These are phyloP conservation scores for Nymphaea colorata DNA, from an alignment of 164 flowering plant species.

Conservation along the genomic window DNA sequence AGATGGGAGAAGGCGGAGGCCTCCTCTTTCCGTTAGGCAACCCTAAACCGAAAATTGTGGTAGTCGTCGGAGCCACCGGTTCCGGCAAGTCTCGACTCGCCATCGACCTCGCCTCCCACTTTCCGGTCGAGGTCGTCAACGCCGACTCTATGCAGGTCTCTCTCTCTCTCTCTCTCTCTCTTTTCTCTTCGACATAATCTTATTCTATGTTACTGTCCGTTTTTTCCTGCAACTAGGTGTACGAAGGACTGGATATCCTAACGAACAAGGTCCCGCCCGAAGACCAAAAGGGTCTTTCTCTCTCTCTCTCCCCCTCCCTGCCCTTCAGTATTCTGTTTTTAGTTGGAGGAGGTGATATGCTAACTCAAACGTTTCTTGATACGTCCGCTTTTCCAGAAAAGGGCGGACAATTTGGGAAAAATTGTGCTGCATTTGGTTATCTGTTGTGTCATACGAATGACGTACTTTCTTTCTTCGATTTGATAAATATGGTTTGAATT, in stretches of 20 bases:
- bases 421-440: too few relatives aligned
- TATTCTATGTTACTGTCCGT: neutral
- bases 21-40: neutral
- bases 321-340: neutral
- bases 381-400: too few relatives aligned
- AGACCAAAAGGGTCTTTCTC: constrained; percentile 53
- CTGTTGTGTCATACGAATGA: too few relatives aligned
- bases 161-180: neutral
- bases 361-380: too few relatives aligned
- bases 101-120: constrained; percentile 70
- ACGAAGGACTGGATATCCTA: constrained; percentile 75
- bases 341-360: too few relatives aligned
- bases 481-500: neutral
- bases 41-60: constrained; percentile 34
- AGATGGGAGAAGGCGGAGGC: constrained; percentile 1
- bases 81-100: constrained; percentile 79
- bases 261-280: constrained; percentile 72
- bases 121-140: constrained; percentile 79
- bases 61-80: constrained; percentile 87
- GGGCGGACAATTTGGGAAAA: too few relatives aligned
- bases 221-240: constrained; percentile 25
- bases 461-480: too few relatives aligned
- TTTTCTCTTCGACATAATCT: neutral
- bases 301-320: neutral
- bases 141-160: constrained; percentile 92